Base-by-base conservation (phyloP, 768 basidiomycete species). In the Sarcodon aspratus region DNA sequence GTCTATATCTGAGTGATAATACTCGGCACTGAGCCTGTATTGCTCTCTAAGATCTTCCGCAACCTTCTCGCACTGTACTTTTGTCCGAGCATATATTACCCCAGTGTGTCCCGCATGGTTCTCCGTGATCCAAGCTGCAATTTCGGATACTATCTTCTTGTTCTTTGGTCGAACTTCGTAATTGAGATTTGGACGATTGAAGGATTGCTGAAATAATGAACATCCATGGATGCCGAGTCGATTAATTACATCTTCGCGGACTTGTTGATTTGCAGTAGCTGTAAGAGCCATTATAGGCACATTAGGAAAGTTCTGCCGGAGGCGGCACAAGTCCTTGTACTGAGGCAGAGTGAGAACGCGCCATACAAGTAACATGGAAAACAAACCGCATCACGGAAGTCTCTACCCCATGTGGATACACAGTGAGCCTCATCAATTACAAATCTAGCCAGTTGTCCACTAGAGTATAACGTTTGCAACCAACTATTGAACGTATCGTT, bases 361-460 rank as follows among this genome's bases (percentile, higher is more conserved):
- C 7, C 17, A 15, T 34, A 33, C 34, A 49, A 49, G 6, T 31
- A 45, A 21, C 33, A 48, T 31, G 33, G 12, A 31, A 18, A 4
- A 62, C 82, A 55, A 65, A 88, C 86, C 21, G 85, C 78, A n/a
- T 78, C 77, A 45, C 95, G 79, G 59, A 96, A 94, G 60, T 93
- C 85, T 58, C 93, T 81, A 6, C 95, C 96, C 96, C 96, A 98
- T 17, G 82, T 81, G 11, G 81, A 83, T 38, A 98, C 87, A 61
- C 91, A 92, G 62, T 99, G 96, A 2, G 93, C 95, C 62, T 99
- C 96, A 60, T 99, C 96, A 46, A 97, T 76, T 1, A 96, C 93
- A 60, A 99, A 95, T 33, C 95, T 71, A 11, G 90, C 92, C 36
- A 99, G 61, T 49, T 75, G 67, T 4, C 72, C 67, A 21, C 66